Base-by-base conservation (phyloP, 805 yeast genomes). In the Hanseniaspora valbyensis region DNA sequence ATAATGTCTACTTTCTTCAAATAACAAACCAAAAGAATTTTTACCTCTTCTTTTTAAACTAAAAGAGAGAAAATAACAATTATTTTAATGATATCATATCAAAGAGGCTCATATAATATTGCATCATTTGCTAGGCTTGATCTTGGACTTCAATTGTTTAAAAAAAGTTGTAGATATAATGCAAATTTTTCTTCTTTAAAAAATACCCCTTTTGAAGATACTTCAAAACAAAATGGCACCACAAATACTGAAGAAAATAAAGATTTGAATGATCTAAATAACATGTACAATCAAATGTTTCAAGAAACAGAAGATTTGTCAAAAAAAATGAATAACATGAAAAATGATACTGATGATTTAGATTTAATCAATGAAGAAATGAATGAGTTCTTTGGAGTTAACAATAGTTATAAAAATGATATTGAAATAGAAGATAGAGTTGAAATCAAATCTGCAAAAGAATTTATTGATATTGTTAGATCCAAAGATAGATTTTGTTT, bases 321-420 rank as follows among this genome's bases (percentile, higher is more conserved):
- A 18, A 28, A 16, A 10, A 22, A 22, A 9, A 3, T 12, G 3
- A 16, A 28, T 9, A 39, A 16, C 18, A 30, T 28, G 6, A 5
- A 40, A 3, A 19, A 40, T 4, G 33, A 40, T 1, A 8, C 8
- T 4, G 29, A 22, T 24, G 50, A 46, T 19, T 18, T 46, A 28
- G 50, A 46, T 18, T 22, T 16, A 14, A 46, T 46, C 9, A 46
- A 46, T 33, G 25, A 39, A 24, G 50, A 46, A 18, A 46, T 46
- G 4, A 46, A 39, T 18, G 50, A 38, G 18, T 39, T 46, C 9
- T 46, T 46, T 39, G 50, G 50, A 13, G 18, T 32, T 4, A 30
- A 21, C 1, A 29, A 16, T 10, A n/a, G 26, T 13, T 34, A 44
- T 12, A n/a, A 16, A 2, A 25, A 16, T 5, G 6, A 19, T 12